Percentiles rank a stretch among this genome's conserved stretches.
These are phyloP conservation scores for Gaertneriomyces sp. DNA, from an alignment of 192 early-diverging fungal genomes.

Conservation along the genomic window DNA sequence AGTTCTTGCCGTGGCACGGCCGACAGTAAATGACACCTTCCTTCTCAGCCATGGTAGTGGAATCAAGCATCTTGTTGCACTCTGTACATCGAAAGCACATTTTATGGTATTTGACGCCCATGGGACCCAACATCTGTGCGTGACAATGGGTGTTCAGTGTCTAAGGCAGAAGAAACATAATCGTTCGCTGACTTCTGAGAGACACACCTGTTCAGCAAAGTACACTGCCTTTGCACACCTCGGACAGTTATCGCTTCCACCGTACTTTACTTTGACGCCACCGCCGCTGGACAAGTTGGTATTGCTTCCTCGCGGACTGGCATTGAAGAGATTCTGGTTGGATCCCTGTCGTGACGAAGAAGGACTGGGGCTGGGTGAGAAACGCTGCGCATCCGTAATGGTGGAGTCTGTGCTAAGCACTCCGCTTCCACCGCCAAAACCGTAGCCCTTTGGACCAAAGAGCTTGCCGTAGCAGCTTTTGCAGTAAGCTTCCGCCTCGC, in stretches of 20 bases:
- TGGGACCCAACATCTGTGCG: conserved; percentile 41
- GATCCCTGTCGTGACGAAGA: conserved; percentile 1
- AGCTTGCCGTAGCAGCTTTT: conserved; percentile 49
- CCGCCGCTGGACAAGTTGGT: not conserved
- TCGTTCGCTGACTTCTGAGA: not conserved
- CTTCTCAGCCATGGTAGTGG: conserved; percentile 39
- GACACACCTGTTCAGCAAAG: conserved; percentile 39
- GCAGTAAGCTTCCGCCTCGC: conserved; percentile 45
- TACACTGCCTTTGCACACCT: conserved; percentile 47
- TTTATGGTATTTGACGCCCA: conserved; percentile 48
- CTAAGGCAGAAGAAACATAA: no score
- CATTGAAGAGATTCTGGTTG: not conserved
- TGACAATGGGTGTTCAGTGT: not conserved
- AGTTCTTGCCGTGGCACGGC: conserved; percentile 41
- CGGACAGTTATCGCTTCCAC: conserved; percentile 38
- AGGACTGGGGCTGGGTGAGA: conserved; percentile 18
- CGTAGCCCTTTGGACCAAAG: conserved; percentile 53
- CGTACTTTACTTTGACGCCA: conserved; percentile 24
- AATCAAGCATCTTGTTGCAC: conserved; percentile 38
- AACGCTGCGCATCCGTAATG: conserved; percentile 33
- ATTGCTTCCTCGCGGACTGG: not conserved
- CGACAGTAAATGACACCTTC: conserved; percentile 43
- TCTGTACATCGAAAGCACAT: conserved; percentile 42
- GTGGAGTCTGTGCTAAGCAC: conserved; percentile 32
- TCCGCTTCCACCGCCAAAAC: conserved; percentile 32